phyloP scores from a whole-genome alignment of 306 rosid species.

The Datisca glomerata region DNA sequence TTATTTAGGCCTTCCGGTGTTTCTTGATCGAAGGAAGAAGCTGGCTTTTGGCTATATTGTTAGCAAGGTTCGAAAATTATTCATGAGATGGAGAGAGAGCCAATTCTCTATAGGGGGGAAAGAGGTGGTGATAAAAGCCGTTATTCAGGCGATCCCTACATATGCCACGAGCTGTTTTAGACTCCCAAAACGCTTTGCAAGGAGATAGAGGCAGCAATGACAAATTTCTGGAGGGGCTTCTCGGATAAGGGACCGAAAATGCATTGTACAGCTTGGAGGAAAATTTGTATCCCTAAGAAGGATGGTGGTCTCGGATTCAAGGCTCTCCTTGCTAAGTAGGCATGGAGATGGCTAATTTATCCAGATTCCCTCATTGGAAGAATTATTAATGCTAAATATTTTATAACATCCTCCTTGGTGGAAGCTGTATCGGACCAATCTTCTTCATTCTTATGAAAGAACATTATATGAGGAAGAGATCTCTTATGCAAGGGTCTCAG shows the following conservation, averaged over 20 bases:
- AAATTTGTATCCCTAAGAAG: background rate
- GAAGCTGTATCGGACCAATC: background rate
- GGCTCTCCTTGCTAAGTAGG: background rate
- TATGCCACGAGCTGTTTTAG: too few species aligned
- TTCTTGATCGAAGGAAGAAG: background rate
- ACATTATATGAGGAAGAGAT: background rate
- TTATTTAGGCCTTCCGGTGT: background rate
- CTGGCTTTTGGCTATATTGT: background rate
- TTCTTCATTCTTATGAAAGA: background rate
- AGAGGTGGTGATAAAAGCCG: background rate
- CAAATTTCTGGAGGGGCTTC: background rate
- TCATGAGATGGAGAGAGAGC: background rate
- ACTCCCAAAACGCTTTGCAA: background rate
- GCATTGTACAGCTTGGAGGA: background rate
- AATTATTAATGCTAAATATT: background rate
- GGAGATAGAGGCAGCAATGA: background rate
- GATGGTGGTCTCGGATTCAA: too few species aligned
- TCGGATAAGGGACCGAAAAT: background rate
- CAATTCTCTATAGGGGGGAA: background rate
- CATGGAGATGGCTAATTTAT: too few species aligned
- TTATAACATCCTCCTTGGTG: background rate
- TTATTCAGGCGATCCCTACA: background rate
- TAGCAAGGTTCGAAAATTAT: background rate
- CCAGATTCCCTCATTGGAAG: background rate
- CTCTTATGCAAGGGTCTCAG: background rate